Evolutionary conservation across 1,284 basidiomycete genomes (phyloP).

Genomic region (Meripilus lineatus): DNA sequence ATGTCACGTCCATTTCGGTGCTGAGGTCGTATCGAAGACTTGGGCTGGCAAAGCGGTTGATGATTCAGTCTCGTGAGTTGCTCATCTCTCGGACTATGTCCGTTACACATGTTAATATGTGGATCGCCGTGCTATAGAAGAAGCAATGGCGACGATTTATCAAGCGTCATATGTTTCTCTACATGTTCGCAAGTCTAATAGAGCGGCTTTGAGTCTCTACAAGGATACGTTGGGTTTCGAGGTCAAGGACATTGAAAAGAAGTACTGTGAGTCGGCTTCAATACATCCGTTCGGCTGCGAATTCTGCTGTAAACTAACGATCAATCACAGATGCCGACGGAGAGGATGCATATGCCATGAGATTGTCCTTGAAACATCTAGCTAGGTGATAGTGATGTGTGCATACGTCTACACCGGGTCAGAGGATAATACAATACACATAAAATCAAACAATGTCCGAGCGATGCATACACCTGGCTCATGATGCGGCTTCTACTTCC

Average conservation of each 20-base stretch:
- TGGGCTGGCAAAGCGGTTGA: constrained; percentile 84
- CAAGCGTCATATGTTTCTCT: constrained; percentile 74
- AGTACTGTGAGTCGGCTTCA: constrained; percentile 65
- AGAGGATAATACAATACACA: constrained; percentile 3
- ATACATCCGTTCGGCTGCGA: background rate
- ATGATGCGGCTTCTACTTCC: too few species aligned
- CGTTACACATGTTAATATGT: background rate
- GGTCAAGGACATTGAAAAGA: constrained; percentile 70
- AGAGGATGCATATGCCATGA: constrained; percentile 91
- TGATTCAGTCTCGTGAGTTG: constrained; percentile 80
- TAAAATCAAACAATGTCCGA: constrained; percentile 8
- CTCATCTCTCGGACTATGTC: constrained; percentile 2
- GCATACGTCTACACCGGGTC: constrained; percentile 1
- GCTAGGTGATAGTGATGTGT: constrained; percentile 14
- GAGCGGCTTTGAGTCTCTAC: constrained; percentile 80
- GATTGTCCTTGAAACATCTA: constrained; percentile 48
- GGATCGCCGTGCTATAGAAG: constrained; percentile 46
- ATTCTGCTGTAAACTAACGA: background rate
- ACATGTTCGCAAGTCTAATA: constrained; percentile 86
- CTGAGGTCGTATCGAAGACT: constrained; percentile 80
- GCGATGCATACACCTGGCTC: too few species aligned
- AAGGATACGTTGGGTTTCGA: constrained; percentile 81
- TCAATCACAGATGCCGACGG: constrained; percentile 75
- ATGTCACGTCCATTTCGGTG: constrained; percentile 91
- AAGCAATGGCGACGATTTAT: constrained; percentile 84